These are phyloP conservation scores for Arabidopsis lyrata DNA, from an alignment of 441 rosid species.

Conservation along the genomic window DNA sequence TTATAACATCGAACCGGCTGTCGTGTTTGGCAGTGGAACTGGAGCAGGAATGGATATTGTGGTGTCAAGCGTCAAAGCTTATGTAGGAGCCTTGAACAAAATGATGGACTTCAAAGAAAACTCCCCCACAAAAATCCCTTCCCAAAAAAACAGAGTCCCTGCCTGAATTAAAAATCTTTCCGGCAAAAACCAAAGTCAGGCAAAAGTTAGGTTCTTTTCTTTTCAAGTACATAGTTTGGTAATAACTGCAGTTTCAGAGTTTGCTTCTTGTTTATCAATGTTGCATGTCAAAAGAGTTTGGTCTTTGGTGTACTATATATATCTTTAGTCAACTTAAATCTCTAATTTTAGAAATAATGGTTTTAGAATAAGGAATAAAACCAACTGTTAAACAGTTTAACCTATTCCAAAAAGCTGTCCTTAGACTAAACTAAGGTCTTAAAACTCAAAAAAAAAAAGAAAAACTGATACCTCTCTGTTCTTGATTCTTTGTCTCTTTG, in stretches of 20 bases:
- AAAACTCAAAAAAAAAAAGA: background rate
- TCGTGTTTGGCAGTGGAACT: constrained; percentile 63
- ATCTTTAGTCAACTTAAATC: background rate
- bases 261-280: constrained; percentile 15
- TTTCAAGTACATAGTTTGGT: constrained; percentile 37
- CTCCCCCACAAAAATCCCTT: constrained; percentile 40
- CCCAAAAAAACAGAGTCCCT: constrained; percentile 47
- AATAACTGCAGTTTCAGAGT: constrained; percentile 3
- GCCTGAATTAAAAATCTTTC: constrained; percentile 47
- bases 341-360: constrained; percentile 27
- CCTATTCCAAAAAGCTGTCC: constrained; percentile 8
- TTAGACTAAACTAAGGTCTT: constrained; percentile 12
- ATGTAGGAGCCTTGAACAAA: constrained; percentile 86
- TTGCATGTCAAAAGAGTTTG: constrained; percentile 14
- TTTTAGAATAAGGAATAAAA: background rate
- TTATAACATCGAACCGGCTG: constrained; percentile 6
- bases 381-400: constrained; percentile 18
- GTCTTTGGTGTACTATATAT: constrained; percentile 3
- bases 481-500: constrained; percentile 1
- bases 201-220: constrained; percentile 13
- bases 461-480: constrained; percentile 18
- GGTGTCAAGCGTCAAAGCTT: constrained; percentile 96
- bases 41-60: constrained; percentile 92
- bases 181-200: background rate
- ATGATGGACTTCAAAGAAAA: constrained; percentile 70